Evolutionary conservation across 164 flowering plant genomes (phyloP).

Genomic region (Houttuynia cordata): DNA sequence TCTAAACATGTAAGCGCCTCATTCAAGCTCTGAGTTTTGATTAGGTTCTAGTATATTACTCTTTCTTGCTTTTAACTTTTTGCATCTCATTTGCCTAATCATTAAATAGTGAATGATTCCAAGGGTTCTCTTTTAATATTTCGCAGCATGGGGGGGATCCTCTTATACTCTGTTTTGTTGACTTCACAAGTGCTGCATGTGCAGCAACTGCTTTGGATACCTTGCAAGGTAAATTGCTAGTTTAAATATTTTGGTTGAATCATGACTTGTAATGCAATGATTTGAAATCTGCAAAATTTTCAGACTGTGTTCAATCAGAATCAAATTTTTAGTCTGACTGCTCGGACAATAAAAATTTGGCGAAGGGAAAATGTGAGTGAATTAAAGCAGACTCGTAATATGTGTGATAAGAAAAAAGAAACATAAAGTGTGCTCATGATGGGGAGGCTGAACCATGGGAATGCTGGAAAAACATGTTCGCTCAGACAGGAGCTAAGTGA

Average conservation of each 20-base stretch:
- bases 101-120: not conserved
- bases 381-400: too few relatives aligned
- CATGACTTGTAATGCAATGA: not conserved
- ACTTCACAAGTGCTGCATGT: constrained; percentile 47
- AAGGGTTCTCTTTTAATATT: not conserved
- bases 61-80: not conserved
- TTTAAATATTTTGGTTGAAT: not conserved
- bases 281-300: too few relatives aligned
- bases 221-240: constrained; percentile 43
- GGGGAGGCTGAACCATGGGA: too few relatives aligned
- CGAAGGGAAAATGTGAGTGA: too few relatives aligned
- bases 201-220: constrained; percentile 61
- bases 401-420: too few relatives aligned
- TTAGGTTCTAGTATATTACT: not conserved
- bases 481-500: too few relatives aligned
- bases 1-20: constrained; percentile 43
- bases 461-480: too few relatives aligned
- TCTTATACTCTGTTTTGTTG: constrained; percentile 62
- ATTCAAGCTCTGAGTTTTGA: not conserved
- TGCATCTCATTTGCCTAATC: not conserved
- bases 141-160: constrained; percentile 65
- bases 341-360: too few relatives aligned
- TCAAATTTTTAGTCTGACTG: too few relatives aligned
- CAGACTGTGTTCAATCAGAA: too few relatives aligned
- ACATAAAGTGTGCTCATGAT: too few relatives aligned